phyloP scores from a whole-genome alignment of 2,329 filamentous ascomycete genomes.

The Tolypocladium tundrense region DNA sequence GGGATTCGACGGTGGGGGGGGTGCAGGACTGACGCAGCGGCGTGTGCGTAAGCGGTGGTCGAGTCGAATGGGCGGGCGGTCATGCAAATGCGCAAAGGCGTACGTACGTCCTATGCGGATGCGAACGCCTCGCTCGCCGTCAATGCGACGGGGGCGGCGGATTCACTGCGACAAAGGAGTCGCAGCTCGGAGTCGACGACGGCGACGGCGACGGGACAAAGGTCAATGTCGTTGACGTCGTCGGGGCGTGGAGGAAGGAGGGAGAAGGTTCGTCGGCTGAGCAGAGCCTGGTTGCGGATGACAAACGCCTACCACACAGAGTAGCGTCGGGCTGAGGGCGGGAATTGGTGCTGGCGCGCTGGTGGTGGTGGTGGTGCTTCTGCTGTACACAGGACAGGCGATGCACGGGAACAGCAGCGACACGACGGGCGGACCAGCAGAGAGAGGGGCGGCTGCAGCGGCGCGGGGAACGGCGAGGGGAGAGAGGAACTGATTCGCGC shows the following conservation, averaged over 20 bases:
- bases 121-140: neutral
- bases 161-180: neutral
- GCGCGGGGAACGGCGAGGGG: neutral
- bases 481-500: neutral
- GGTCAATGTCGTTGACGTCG: neutral
- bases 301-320: neutral
- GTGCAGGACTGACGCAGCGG: constrained; percentile 1
- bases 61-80: neutral
- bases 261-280: neutral
- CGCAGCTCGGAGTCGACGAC: neutral
- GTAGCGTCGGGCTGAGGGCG: neutral
- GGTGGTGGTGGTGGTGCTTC: neutral
- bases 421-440: neutral
- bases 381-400: neutral
- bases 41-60: neutral
- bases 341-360: neutral
- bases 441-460: neutral
- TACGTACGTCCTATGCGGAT: neutral
- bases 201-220: neutral
- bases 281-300: neutral
- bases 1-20: neutral
- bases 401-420: neutral
- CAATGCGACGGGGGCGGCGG: neutral
- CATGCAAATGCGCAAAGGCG: neutral
- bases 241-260: neutral